A percentile compares a stretch with the other conserved stretches of the same genome.
Conservation (phyloP, 2,329 filamentous ascomycete species). For the Didymella arachidicola region DNA sequence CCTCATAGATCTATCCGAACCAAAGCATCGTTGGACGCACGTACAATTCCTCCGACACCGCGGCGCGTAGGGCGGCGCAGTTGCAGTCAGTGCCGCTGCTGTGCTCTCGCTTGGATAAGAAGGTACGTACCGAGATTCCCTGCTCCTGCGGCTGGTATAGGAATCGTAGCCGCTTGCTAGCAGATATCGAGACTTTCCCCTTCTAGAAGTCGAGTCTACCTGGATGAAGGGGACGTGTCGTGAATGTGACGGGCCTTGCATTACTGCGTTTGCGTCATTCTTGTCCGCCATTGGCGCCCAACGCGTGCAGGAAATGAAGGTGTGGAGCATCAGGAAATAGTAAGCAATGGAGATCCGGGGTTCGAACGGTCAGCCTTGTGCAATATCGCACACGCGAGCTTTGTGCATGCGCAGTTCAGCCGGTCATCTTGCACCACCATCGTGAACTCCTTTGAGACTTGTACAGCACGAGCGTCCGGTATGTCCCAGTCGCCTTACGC, state of each 20-base stretch:
- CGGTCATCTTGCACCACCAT: slow-evolving; percentile 22
- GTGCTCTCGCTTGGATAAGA: slow-evolving; percentile 18
- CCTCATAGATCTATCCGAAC: slow-evolving; percentile 7
- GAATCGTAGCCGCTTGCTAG: slow-evolving; percentile 13
- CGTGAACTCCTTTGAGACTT: slow-evolving; percentile 14
- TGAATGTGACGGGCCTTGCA: slow-evolving; percentile 19
- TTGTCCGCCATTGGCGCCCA: slow-evolving; percentile 23
- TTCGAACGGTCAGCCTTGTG: slow-evolving; percentile 32
- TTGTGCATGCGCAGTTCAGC: slow-evolving; percentile 19
- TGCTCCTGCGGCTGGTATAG: slow-evolving; percentile 19
- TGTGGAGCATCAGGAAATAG: slow-evolving; percentile 26
- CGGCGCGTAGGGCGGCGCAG: slow-evolving; percentile 19
- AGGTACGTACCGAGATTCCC: slow-evolving; percentile 22
- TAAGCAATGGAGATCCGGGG: slow-evolving; percentile 30
- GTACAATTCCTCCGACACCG: slow-evolving; percentile 12
- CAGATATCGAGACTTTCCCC: slow-evolving; percentile 5
- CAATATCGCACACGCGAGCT: slow-evolving; percentile 23
- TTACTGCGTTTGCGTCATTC: slow-evolving; percentile 17
- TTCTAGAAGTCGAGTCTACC: not conserved
- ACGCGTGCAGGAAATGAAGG: slow-evolving; percentile 26
- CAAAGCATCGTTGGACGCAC: not conserved
- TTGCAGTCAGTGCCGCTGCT: slow-evolving; percentile 7
- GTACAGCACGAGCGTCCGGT: slow-evolving; percentile 13
- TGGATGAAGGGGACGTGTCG: slow-evolving; percentile 36
- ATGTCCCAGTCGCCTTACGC: slow-evolving; percentile 10